Base-by-base conservation (phyloP, 192 early-diverging fungal genomes). In the Podila epigama region DNA sequence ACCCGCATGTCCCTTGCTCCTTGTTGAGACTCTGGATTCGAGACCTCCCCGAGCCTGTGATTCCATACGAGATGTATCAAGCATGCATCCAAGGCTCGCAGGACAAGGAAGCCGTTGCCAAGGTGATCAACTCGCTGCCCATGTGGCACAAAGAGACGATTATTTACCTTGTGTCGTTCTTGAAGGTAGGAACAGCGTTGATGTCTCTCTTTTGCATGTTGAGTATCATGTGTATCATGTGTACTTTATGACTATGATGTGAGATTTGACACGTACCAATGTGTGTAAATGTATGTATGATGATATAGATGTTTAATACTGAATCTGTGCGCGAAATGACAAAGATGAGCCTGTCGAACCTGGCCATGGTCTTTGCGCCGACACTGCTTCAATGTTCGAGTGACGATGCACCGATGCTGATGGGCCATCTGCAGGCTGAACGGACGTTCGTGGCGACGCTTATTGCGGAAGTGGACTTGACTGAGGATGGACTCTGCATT, bases 321-420 rank as follows among this genome's bases (percentile, higher is more conserved):
- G 89, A 90, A 8, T 64, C 77, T 31, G 89, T 94, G n/a, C 87
- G 85, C 40, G 84, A 89, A 35, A 65, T 84, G 13, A 98, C 97
- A n/a, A 90, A 92, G 81, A 99, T 99, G 97, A 92, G 88, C 31
- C 79, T 91, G 34, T 83, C 85, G 65, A 99, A 98, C 59, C 69
- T 99, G 53, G 97, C 97, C 13, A 92, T 99, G 86, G 94, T 99
- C 11, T 98, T 97, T 86, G 96, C 95, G 22, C 97, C 97, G n/a
- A 92, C 92, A 44, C 91, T 97, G 55, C 80, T 99, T 52, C 85
- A 96, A 40, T 96, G 93, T 71, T 96, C 96, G 22, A 83, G 81
- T 56, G 91, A 89, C 51, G 85, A 90, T 66, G 81, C 88, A 6
- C 86, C 83, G 5, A 79, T 86, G 57, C 79, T 88, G 31, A 85